Percentiles rank a stretch among this genome's conserved stretches.
Evolutionary conservation across 257 asterid genomes (phyloP).

Genomic region (Solanum pinnatisectum): DNA sequence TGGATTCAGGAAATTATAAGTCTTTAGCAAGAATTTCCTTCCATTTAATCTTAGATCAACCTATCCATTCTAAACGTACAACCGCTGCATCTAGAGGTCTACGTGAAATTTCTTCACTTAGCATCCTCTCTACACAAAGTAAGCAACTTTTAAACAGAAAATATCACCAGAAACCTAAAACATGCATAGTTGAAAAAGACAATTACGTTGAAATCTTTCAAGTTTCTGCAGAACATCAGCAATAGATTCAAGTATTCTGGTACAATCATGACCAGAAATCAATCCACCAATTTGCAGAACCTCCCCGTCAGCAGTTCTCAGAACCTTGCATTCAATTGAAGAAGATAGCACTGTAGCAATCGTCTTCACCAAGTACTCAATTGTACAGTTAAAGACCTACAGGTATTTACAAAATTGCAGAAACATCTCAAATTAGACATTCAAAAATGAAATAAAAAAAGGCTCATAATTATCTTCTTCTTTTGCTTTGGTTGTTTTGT

Average conservation of each 20-base stretch:
- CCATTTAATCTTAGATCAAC: not conserved
- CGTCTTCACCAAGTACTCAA: constrained; percentile 38
- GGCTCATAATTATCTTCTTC: not conserved
- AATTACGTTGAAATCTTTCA: constrained; percentile 35
- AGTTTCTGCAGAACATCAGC: constrained; percentile 33
- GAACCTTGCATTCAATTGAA: constrained; percentile 42
- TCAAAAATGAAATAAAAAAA: not conserved
- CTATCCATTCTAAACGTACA: not conserved
- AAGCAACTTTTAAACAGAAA: not conserved
- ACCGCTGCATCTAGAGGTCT: not conserved
- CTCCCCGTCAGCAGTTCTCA: constrained; percentile 17
- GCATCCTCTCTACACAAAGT: not conserved
- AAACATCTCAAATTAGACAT: not conserved
- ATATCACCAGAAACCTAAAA: not conserved
- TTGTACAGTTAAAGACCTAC: constrained; percentile 49
- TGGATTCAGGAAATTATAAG: not conserved
- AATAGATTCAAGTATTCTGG: constrained; percentile 28
- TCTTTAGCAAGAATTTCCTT: not conserved
- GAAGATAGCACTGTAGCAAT: constrained; percentile 49
- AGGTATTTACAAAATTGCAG: not conserved
- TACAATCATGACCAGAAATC: constrained; percentile 29
- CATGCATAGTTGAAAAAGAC: not conserved
- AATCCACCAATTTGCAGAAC: constrained; percentile 47
- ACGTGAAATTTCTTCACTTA: not conserved
- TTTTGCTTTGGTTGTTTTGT: not conserved